Evolutionary conservation across 108 stramenopile species (phyloP).

Genomic region (Epithemia pelagica): DNA sequence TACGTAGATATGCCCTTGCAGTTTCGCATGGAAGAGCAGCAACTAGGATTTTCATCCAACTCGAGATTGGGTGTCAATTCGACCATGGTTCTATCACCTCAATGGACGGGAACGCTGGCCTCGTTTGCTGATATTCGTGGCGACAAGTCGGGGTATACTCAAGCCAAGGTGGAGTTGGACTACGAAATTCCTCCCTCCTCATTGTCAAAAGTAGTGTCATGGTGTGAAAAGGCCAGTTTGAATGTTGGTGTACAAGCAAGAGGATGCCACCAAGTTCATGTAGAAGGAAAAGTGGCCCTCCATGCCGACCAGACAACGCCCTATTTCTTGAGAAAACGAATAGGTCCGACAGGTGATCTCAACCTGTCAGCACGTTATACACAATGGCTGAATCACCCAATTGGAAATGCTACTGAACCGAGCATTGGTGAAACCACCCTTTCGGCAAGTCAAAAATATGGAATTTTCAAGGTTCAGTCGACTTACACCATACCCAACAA

Average conservation of each 20-base stretch:
- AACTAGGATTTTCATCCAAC: not conserved
- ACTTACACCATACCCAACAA: not conserved
- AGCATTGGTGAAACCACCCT: not conserved
- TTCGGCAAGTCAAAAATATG: not conserved
- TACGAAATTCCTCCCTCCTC: not conserved
- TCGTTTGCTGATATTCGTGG: not conserved
- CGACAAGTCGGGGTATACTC: not conserved
- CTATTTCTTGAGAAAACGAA: not conserved
- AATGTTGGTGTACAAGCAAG: not conserved
- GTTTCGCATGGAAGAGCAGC: not conserved
- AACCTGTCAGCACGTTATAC: not conserved
- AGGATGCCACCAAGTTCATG: not conserved
- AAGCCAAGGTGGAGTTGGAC: not conserved
- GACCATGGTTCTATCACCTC: not conserved
- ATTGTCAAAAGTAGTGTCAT: not conserved
- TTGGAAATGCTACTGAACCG: not conserved
- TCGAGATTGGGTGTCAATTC: not conserved
- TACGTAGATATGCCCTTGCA: not conserved
- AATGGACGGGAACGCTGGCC: not conserved
- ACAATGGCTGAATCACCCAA: not conserved
- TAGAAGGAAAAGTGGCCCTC: not conserved
- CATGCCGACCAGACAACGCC: not conserved
- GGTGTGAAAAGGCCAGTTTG: not conserved
- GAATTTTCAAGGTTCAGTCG: not conserved
- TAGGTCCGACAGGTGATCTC: not conserved